Evolutionary conservation across 208 protist genomes (phyloP), one percentile per base, ranked within the genome.

Genomic region (Naegleria lovaniensis): DNA sequence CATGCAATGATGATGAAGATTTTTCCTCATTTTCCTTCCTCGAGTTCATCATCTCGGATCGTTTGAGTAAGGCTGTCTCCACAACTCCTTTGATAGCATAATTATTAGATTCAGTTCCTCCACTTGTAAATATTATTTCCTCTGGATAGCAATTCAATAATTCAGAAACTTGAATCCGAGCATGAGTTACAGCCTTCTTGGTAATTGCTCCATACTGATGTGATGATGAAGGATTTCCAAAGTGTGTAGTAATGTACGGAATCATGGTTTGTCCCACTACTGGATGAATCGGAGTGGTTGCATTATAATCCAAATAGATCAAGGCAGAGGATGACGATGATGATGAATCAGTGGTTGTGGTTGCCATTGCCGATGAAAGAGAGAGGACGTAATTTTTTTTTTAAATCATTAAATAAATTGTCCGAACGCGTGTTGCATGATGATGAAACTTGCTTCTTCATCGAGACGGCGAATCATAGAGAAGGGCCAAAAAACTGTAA

Each of bases 241-340:
- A 76, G 1, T 95, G 89, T 88, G 98, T 95, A 39, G 96, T 99
- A 91, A 99, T 94, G 92, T 97, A 98, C 25, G 99, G 98, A 91
- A 99, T 39, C 99, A 99, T 99, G 48, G 94, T 94, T 91, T 97
- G 95, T 0, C 98, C 92, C n/a, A 98, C 96, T 38, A 94, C 88
- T 16, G 94, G 94, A 90, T 97, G 95, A n/a, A 96, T 39, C 33
- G 94, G 93, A 33, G 96, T 97, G 19, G 96, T 97, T 6, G 95
- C 95, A 90, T 90, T 90, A 22, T 90, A 90, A 51, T 90, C 87
- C 39, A 90, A 36, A 83, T 79, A 90, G 13, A 90, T 90, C 22
- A 43, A 48, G 1, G 1, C 43, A 7, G 43, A 48, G 7, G 43
- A 48, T 9, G 43, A 48, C 1, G 7, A 48, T 48, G 43, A 48